Conservation (phyloP, 352 stramenopile genomes). For the Thraustochytrium sp. region DNA sequence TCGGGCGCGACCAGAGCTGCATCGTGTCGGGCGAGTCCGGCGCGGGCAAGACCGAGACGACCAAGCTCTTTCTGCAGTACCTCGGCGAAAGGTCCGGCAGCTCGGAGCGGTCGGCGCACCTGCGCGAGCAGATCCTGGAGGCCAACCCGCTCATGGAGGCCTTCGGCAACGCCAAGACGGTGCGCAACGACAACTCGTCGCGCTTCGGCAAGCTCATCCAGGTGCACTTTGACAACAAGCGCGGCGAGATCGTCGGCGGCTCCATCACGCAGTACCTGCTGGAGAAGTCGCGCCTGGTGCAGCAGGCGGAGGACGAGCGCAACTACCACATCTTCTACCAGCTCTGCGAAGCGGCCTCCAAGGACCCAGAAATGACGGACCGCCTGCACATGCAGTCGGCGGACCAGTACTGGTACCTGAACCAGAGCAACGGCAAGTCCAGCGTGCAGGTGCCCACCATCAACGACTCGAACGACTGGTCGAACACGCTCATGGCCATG, state of each 20-base stretch:
- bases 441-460: slow-evolving; percentile 25
- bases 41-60: slow-evolving; percentile 92
- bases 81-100: slow-evolving; percentile 59
- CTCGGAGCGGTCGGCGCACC: slow-evolving; percentile 52
- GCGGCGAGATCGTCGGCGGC: slow-evolving; percentile 65
- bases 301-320: slow-evolving; percentile 70
- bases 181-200: slow-evolving; percentile 91
- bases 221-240: slow-evolving; percentile 79
- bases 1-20: slow-evolving; percentile 16
- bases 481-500: slow-evolving; percentile 67
- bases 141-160: slow-evolving; percentile 97
- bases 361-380: not conserved
- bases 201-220: slow-evolving; percentile 97
- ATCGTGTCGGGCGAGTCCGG: slow-evolving; percentile 54
- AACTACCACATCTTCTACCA: slow-evolving; percentile 90
- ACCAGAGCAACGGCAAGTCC: not conserved
- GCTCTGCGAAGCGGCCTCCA: slow-evolving; percentile 54
- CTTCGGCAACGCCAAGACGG: slow-evolving; percentile 95
- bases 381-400: not conserved
- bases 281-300: slow-evolving; percentile 76
- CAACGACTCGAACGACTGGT: slow-evolving; percentile 67
- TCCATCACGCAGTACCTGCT: slow-evolving; percentile 83
- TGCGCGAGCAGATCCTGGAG: slow-evolving; percentile 75
- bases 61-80: slow-evolving; percentile 93
- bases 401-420: slow-evolving; percentile 45